Evolutionary conservation across 306 rosid species (phyloP), one percentile per base, ranked within the genome.

Genomic region (Delonix regia): DNA sequence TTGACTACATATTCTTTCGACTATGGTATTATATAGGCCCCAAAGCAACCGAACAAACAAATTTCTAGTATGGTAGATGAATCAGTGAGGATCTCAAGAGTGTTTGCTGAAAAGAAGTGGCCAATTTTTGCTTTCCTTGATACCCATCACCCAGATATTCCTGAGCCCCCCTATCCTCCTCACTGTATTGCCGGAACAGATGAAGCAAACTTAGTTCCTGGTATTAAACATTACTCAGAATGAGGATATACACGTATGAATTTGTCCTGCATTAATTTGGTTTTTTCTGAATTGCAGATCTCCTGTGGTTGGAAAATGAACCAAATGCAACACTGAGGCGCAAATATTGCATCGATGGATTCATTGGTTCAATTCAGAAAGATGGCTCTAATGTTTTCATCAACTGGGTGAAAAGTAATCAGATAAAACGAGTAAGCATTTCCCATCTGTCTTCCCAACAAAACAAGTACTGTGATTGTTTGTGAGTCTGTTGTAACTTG

Each of bases 301-400:
- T 95, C 38, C 69, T 70, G 59, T 95, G 99, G 98, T 74, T 92
- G 72, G 97, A 95, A 87, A 86, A 89, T 72, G 91, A 95, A 22
- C 80, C 94, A 12, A 89, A 88, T 86, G 99, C 87, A 72, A 92
- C 99, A n/a, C 85, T 92, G 28, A 86, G 89, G 70, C 5, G 84
- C 61, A 95, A 92, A 88, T 94, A 93, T 24, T 95, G 98, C 92
- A 91, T 89, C 57, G 94, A 95, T 41, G 94, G 94, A 57, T 86
- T 81, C 77, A 55, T 90, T 18, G 94, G 92, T 18, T 76, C 90
- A 7, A 78, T 86, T 53, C 90, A 88, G 67, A 63, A 88, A 70
- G 94, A 88, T 69, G 99, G 97, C 38, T 89, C 98, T 63, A 92
- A 93, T 77, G 82, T 91, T 66, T 92, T 95, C 73, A 14, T 89